phyloP scores from a whole-genome alignment of 2,329 filamentous ascomycete species.

The Trichoderma brevicompactum region DNA sequence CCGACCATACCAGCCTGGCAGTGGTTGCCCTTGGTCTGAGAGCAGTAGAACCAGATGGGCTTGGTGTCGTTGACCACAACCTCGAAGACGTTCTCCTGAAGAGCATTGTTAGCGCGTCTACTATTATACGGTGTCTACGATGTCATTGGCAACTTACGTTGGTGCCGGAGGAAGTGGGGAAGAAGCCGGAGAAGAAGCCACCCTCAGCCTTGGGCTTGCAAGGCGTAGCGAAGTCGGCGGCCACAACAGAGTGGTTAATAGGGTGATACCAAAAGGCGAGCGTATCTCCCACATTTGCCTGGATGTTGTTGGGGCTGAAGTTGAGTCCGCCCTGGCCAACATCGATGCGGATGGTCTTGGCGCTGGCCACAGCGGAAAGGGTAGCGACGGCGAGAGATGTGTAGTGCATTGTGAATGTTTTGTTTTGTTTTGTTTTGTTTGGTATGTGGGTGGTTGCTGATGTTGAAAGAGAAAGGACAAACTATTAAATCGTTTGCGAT shows the following conservation, averaged over 20 bases:
- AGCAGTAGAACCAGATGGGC: conserved; percentile 31
- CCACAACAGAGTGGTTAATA: conserved; percentile 51
- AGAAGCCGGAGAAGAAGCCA: conserved; percentile 31
- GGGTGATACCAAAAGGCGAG: conserved; percentile 57
- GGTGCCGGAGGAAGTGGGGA: conserved; percentile 3
- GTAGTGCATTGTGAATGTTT: conserved; percentile 30
- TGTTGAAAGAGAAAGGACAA: not conserved
- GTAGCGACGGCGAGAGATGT: conserved; percentile 23
- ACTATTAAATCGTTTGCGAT: not conserved
- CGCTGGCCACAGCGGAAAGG: conserved; percentile 33
- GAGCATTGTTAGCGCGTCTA: conserved; percentile 12
- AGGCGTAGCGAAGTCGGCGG: conserved; percentile 53
- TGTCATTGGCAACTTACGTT: conserved; percentile 6
- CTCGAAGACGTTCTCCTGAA: conserved; percentile 32
- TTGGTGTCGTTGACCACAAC: conserved; percentile 27
- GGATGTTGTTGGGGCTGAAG: conserved; percentile 50
- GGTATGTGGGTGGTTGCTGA: not conserved
- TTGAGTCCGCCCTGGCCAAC: conserved; percentile 49
- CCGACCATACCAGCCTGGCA: conserved; percentile 28
- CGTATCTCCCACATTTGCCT: conserved; percentile 50
- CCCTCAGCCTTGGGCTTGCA: conserved; percentile 46
- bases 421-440: not conserved
- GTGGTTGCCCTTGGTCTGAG: conserved; percentile 21
- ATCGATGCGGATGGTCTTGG: conserved; percentile 43
- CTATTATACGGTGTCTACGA: too few species aligned